These are phyloP conservation scores for Phytophthora cactorum DNA, from an alignment of 352 stramenopile genomes.

Conservation along the genomic window DNA sequence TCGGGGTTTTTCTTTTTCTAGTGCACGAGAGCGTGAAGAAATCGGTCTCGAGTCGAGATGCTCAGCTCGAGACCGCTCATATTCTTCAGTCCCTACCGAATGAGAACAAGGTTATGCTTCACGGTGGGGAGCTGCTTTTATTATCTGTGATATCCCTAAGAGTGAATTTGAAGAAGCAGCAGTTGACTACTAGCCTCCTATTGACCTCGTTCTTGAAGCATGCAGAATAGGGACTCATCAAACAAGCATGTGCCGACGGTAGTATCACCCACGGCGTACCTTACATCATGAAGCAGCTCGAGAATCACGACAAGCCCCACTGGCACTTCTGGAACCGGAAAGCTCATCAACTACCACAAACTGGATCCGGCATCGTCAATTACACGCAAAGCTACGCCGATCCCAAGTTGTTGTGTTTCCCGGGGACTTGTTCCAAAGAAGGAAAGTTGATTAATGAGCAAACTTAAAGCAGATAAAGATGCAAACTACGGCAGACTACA, in stretches of 20 bases:
- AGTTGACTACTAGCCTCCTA: background rate
- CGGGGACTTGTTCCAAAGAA: too few relatives aligned
- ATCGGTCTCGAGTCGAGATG: slow-evolving; percentile 19
- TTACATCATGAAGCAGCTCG: slow-evolving; percentile 21
- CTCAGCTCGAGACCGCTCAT: slow-evolving; percentile 17
- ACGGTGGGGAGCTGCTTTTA: slow-evolving; percentile 21
- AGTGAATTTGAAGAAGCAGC: background rate
- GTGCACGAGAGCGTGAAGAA: slow-evolving; percentile 34
- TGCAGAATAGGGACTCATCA: slow-evolving; percentile 19
- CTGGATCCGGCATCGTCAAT: slow-evolving; percentile 9
- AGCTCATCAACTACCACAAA: background rate
- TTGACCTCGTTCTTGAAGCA: slow-evolving; percentile 16
- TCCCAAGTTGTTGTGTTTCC: background rate
- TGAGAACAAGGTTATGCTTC: slow-evolving; percentile 27
- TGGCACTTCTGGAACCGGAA: slow-evolving; percentile 32
- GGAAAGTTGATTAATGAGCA: too few relatives aligned
- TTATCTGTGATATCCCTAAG: background rate
- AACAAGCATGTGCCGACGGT: slow-evolving; percentile 27
- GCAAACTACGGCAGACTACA: too few relatives aligned
- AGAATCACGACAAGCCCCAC: slow-evolving; percentile 6
- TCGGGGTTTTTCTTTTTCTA: slow-evolving; percentile 30
- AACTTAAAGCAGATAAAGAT: too few relatives aligned
- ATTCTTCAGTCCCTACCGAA: slow-evolving; percentile 29
- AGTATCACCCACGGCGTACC: background rate
- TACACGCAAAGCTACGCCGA: slow-evolving; percentile 16